Evolutionary conservation across 2,329 filamentous ascomycete genomes (phyloP), one percentile per base, ranked within the genome.

Genomic region (Fusarium pilosicola): DNA sequence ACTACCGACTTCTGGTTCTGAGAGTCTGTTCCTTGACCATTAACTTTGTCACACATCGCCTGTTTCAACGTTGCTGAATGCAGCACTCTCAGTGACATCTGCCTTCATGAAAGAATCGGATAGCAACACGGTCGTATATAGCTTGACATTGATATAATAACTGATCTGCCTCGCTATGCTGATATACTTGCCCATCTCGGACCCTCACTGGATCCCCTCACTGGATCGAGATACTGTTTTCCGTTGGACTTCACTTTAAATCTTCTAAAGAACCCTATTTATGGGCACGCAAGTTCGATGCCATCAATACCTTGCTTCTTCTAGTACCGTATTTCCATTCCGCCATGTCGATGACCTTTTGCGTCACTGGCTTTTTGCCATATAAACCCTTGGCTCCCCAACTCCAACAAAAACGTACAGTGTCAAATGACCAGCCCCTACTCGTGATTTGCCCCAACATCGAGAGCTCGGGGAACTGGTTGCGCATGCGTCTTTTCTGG

Each of bases 401-500:
- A 79, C 78, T 79, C 74, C 78, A 48, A 76, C 65, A 59, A 76
- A 74, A 62, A 75, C 34, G 26, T 36, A 34, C 32, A 48, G 63
- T 59, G 59, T 65, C 71, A 72, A 58, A 60, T 58, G 42, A 59
- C 55, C 60, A 57, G 32, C 41, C 62, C 60, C 65, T 76, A 83
- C 49, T 82, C 74, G 28, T 75, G 74, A 30, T 70, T 77, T 32
- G 71, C 77, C n/a, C 76, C 75, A 39, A 83, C 78, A 68, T 81
- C 77, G 39, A 84, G 74, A 24, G 81, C 74, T 45, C 80, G 74
- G 26, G 76, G 72, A 30, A 68, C 75, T 14, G 79, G 76, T 39
- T 82, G 74, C 52, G 78, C 77, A 59, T 84, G 82, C 57, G 83
- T 77, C 82, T 91, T 91, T 78, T 91, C 90, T 30, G 89, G 89